Percentiles rank a stretch among this genome's conserved stretches.
Evolutionary conservation across 495 filamentous ascomycete species (phyloP).

Genomic region (Umbilicaria muhlenbergii): DNA sequence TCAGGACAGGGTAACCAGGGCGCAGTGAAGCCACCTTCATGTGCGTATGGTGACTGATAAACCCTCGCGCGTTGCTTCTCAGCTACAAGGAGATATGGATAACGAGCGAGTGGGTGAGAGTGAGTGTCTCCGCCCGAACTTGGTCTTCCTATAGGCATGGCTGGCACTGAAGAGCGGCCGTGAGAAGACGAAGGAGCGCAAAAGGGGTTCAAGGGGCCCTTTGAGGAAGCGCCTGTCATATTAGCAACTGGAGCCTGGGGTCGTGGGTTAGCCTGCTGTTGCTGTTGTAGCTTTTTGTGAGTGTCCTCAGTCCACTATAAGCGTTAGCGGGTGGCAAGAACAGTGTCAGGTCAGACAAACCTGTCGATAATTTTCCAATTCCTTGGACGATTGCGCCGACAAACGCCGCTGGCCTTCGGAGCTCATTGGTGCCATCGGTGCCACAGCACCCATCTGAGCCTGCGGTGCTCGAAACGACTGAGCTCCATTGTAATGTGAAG

Average conservation of each 20-base stretch:
- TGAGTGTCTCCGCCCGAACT: no score
- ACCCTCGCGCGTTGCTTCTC: constrained; percentile 9
- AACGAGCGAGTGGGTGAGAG: neutral
- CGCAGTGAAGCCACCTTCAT: constrained; percentile 5
- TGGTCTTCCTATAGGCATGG: no score
- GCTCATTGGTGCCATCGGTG: constrained; percentile 9
- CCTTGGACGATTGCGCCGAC: no score
- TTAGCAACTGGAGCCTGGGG: constrained; percentile 15
- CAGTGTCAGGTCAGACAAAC: neutral
- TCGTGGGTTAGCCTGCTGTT: neutral
- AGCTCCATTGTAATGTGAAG: constrained; percentile 4
- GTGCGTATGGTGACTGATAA: constrained; percentile 14
- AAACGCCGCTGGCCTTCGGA: neutral
- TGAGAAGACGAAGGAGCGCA: no score
- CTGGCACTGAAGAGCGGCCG: no score
- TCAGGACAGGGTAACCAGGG: constrained; percentile 5
- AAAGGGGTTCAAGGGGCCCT: no score
- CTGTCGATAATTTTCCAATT: constrained; percentile 2
- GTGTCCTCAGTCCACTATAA: no score
- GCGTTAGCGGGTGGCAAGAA: no score
- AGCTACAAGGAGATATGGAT: constrained; percentile 12
- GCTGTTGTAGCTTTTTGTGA: neutral
- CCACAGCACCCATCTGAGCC: constrained; percentile 7
- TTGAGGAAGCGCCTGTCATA: constrained; percentile 6
- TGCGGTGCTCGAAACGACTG: constrained; percentile 9